Base-by-base conservation (phyloP, 73 alveolate genomes). In the Halteria grandinella region DNA sequence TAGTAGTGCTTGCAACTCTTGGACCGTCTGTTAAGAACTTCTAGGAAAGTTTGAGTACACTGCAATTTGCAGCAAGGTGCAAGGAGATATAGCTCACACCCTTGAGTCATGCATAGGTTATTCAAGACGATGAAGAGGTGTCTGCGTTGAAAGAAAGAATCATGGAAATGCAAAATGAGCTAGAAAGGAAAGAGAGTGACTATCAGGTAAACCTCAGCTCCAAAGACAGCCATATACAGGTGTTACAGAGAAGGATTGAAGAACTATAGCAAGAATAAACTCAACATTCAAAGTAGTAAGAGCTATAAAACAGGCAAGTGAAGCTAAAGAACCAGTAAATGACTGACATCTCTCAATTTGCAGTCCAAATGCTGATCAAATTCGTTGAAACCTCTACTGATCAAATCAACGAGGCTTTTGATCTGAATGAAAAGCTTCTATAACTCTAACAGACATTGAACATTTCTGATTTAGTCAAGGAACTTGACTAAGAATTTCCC, bases 31-130 rank as follows among this genome's bases (percentile, higher is more conserved):
- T 23, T 1, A 72, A 55, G 31, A 57, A 69, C 31, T 40, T 55
- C 29, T 21, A 66, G 34, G 90, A 80, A 41, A 64, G 70, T 39
- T 66, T 80, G 24, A 69, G 85, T 36, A 80, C 90, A 20, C 44
- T 80, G 25, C 74, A 80, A 54, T 80, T 80, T 37, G 90, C 90
- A 23, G 28, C 23, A 31, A 27, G 90, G 2, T 80, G 90, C 85
- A 80, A 80, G 45, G 85, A 80, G 20, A 54, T 80, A 0, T 40
- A 69, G 33, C 24, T 43, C 14, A 37, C 58, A 0, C 85, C 90
- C 7, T 34, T 66, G 7, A 10, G 25, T 5, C 66, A 66, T 39
- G 47, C 80, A 6, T n/a, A 23, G 12, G 28, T 15, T 4, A 44
- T 1, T 45, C 29, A 66, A 44, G 80, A 66, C 20, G 53, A 66